Evolutionary conservation across 768 basidiomycete species (phyloP).

Genomic region (Boletus rex-veris): DNA sequence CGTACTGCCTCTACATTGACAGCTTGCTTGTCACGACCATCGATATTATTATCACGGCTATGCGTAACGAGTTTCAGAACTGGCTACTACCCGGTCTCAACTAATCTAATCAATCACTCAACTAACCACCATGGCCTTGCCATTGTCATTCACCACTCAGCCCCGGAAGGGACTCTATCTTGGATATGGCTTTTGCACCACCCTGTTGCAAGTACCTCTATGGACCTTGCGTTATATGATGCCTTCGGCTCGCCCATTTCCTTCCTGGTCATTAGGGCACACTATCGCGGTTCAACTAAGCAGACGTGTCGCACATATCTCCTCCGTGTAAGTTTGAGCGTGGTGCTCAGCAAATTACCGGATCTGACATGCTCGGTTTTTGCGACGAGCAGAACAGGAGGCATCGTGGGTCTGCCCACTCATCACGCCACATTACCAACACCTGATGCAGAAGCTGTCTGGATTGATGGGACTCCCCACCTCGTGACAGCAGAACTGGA

Average conservation of each 20-base stretch:
- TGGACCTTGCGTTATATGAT: slow-evolving; percentile 41
- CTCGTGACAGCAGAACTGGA: slow-evolving; percentile 32
- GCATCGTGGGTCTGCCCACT: slow-evolving; percentile 5
- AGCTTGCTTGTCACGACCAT: no score
- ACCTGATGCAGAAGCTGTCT: slow-evolving; percentile 22
- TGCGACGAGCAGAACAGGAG: slow-evolving; percentile 6
- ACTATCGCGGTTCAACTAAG: slow-evolving; percentile 35
- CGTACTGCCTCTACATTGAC: no score
- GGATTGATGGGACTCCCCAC: slow-evolving; percentile 32
- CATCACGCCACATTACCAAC: slow-evolving; percentile 9
- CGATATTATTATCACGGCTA: no score
- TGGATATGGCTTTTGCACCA: slow-evolving; percentile 38
- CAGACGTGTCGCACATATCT: slow-evolving; percentile 24
- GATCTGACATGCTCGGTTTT: neutral
- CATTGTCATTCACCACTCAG: slow-evolving; percentile 28
- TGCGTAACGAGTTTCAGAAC: no score
- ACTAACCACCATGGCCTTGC: slow-evolving; percentile 6
- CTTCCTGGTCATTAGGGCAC: slow-evolving; percentile 45
- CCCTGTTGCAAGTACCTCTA: slow-evolving; percentile 45
- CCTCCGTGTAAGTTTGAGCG: slow-evolving; percentile 16
- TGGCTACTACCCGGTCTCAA: no score
- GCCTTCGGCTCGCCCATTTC: slow-evolving; percentile 39
- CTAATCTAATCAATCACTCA: no score
- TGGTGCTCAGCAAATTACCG: neutral
- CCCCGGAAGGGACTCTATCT: slow-evolving; percentile 51